Evolutionary conservation across 2,329 filamentous ascomycete species (phyloP).

Genomic region (Clarireedia monteithiana): DNA sequence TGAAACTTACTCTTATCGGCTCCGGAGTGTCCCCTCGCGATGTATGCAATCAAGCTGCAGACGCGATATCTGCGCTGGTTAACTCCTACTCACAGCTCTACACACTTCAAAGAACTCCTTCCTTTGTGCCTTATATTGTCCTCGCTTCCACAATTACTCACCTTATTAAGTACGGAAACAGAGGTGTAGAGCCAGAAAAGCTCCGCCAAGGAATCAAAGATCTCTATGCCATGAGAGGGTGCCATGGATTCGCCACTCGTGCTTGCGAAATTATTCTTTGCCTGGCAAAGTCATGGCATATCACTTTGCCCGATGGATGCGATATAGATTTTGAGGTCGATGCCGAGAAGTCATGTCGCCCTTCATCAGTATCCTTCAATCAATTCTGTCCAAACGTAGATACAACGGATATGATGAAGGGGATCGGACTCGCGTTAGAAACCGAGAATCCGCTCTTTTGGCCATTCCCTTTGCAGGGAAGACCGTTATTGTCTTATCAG

Average conservation of each 20-base stretch:
- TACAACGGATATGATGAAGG: conserved; percentile 27
- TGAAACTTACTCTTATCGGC: conserved; percentile 23
- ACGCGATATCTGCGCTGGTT: conserved; percentile 30
- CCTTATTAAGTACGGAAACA: conserved; percentile 19
- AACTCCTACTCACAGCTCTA: conserved; percentile 28
- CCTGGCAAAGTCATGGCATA: conserved; percentile 50
- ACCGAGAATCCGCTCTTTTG: conserved; percentile 24
- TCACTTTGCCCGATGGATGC: conserved; percentile 41
- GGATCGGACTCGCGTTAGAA: conserved; percentile 6
- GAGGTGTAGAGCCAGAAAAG: conserved; percentile 31
- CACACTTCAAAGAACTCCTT: conserved; percentile 27
- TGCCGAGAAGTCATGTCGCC: conserved; percentile 8
- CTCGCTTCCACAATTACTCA: conserved; percentile 24
- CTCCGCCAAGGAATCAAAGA: conserved; percentile 48
- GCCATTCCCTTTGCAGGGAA: conserved; percentile 26
- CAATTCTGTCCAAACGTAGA: conserved; percentile 22
- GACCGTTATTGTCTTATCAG: conserved; percentile 16
- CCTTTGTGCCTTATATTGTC: conserved; percentile 28
- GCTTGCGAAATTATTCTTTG: conserved; percentile 42
- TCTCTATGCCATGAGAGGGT: conserved; percentile 50
- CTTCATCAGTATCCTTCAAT: conserved; percentile 15
- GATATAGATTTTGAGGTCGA: conserved; percentile 27
- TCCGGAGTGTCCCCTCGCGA: conserved; percentile 24
- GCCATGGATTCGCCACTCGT: conserved; percentile 24
- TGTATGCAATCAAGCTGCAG: conserved; percentile 28